These are phyloP conservation scores for Yarrowia alimentaria DNA, from an alignment of 805 yeast genomes.

Conservation along the genomic window DNA sequence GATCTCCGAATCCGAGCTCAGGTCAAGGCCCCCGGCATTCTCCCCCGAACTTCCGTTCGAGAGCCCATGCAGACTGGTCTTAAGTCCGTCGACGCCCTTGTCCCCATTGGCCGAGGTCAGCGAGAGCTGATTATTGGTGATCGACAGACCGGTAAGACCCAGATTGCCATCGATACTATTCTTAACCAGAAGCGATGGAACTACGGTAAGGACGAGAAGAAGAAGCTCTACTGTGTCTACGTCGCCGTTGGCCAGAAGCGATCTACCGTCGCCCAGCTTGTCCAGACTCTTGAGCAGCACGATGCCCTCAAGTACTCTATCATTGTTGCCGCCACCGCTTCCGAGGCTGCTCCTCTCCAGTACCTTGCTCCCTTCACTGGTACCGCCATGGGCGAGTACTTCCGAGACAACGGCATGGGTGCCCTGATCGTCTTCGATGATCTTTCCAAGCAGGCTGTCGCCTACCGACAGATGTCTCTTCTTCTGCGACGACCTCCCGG, in stretches of 20 bases:
- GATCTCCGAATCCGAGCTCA: conserved; percentile 89
- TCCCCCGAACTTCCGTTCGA: conserved; percentile 97
- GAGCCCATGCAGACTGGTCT: conserved; percentile 99
- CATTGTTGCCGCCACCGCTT: conserved; percentile 99
- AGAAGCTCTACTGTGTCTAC: conserved; percentile 99
- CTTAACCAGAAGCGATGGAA: conserved; percentile 99
- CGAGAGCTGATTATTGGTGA: conserved; percentile 99
- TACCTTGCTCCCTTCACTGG: conserved; percentile 99
- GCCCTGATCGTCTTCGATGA: conserved; percentile 97
- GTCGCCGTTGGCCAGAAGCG: conserved; percentile 99
- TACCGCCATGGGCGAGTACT: conserved; percentile 99
- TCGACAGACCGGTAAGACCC: conserved; percentile 99
- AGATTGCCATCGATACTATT: conserved; percentile 97
- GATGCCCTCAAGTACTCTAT: conserved; percentile 97
- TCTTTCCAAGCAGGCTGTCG: conserved; percentile 99
- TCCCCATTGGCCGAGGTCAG: conserved; percentile 99
- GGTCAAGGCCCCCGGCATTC: conserved; percentile 99
- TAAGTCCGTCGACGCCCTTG: conserved; percentile 97
- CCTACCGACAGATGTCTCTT: conserved; percentile 98
- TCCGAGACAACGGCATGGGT: conserved; percentile 99
- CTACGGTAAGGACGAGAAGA: conserved; percentile 88
- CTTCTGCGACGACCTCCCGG: conserved; percentile 97
- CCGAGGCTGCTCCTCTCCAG: conserved; percentile 99
- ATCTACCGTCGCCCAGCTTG: conserved; percentile 99
- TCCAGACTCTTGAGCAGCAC: conserved; percentile 96